These are phyloP conservation scores for Naganishia sp. DNA, from an alignment of 1,284 basidiomycete genomes.

Conservation along the genomic window DNA sequence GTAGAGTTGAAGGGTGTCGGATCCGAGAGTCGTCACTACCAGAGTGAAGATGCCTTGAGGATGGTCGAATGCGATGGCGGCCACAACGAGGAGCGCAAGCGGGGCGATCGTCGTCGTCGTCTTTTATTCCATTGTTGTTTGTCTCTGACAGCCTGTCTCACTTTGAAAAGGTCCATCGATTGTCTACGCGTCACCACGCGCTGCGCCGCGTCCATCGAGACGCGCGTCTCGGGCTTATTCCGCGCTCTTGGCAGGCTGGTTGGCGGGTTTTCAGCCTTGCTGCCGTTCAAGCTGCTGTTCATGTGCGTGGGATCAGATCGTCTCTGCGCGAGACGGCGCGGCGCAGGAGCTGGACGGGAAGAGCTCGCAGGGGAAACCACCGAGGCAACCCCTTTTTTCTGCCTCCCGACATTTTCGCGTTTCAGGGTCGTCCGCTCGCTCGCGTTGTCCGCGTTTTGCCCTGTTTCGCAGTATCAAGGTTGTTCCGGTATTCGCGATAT, in stretches of 20 bases:
- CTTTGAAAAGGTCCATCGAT: constrained; percentile 17
- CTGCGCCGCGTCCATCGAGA: constrained; percentile 15
- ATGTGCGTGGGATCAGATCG: too few relatives aligned
- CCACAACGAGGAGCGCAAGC: not conserved
- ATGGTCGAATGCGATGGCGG: not conserved
- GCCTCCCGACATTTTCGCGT: not conserved
- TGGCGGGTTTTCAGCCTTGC: not conserved
- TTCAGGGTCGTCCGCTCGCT: not conserved
- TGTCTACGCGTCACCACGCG: constrained; percentile 10
- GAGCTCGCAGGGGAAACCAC: not conserved
- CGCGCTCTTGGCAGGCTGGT: not conserved
- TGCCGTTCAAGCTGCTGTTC: too few relatives aligned
- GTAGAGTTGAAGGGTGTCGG: constrained; percentile 21
- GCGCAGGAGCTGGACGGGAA: not conserved
- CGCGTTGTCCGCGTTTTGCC: constrained; percentile 17
- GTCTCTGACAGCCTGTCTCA: constrained; percentile 23
- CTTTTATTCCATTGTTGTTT: constrained; percentile 24
- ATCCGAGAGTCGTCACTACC: constrained; percentile 16
- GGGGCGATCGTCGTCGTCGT: constrained; percentile 1
- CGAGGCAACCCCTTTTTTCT: constrained; percentile 7
- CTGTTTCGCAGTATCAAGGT: constrained; percentile 20
- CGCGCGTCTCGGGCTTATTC: not conserved
- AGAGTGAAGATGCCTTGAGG: constrained; percentile 11
- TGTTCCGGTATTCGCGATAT: too few relatives aligned
- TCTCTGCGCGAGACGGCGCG: too few relatives aligned